phyloP scores from a whole-genome alignment of 176 grass and related monocot genomes.

The Guadua angustifolia region DNA sequence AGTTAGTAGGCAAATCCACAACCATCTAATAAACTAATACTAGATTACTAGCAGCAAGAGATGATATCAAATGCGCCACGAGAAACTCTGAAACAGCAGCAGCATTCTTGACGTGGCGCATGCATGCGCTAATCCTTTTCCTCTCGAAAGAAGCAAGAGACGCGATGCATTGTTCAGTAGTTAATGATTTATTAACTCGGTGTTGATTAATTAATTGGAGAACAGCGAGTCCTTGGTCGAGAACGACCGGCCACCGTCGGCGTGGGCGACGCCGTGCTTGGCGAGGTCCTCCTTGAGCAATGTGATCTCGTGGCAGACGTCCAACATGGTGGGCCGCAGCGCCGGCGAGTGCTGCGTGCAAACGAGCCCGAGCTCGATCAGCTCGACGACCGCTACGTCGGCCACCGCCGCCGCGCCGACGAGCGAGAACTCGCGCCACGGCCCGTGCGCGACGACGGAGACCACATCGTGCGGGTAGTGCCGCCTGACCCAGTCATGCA shows the following conservation, averaged over 20 bases:
- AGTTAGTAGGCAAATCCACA: constrained; percentile 50
- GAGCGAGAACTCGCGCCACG: constrained; percentile 26
- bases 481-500: constrained; percentile 78
- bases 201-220: constrained; percentile 40
- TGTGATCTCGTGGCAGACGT: constrained; percentile 69
- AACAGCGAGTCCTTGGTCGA: constrained; percentile 51
- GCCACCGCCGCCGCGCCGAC: constrained; percentile 1
- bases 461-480: constrained; percentile 71
- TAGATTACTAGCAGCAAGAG: neutral
- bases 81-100: constrained; percentile 1
- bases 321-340: constrained; percentile 73
- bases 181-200: neutral
- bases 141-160: neutral
- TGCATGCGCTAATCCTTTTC: neutral
- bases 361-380: constrained; percentile 83
- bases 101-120: neutral
- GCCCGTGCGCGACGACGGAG: constrained; percentile 46
- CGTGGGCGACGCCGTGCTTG: neutral
- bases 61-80: constrained; percentile 25
- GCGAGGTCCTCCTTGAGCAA: constrained; percentile 69
- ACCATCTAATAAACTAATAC: constrained; percentile 37
- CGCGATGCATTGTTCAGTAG: neutral
- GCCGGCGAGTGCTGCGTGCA: constrained; percentile 78
- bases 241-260: neutral
- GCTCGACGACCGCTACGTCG: constrained; percentile 50